These are phyloP conservation scores for Albizia julibrissin DNA, from an alignment of 306 rosid genomes.

Conservation along the genomic window DNA sequence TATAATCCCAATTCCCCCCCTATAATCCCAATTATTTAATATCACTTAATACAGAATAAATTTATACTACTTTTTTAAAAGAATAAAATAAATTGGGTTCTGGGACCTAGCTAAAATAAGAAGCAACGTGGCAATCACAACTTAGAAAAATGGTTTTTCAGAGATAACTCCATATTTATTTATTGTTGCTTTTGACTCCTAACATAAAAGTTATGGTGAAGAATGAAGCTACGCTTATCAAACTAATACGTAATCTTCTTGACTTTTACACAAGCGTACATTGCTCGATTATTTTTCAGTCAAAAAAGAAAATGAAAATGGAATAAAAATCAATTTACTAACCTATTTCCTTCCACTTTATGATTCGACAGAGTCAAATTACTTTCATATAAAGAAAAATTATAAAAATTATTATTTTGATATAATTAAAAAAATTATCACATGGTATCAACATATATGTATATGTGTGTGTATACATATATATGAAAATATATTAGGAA, in stretches of 20 bases:
- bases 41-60: background rate
- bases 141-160: background rate
- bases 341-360: background rate
- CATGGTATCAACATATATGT: too few species aligned
- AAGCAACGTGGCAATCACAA: background rate
- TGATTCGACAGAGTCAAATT: background rate
- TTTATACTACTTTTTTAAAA: too few species aligned
- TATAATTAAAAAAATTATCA: too few species aligned
- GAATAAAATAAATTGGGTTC: too few species aligned
- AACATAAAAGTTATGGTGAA: background rate
- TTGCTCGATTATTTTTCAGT: background rate
- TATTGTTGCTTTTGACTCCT: background rate
- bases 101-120: background rate
- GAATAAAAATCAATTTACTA: background rate
- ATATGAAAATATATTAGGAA: too few species aligned
- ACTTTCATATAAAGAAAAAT: too few species aligned
- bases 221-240: background rate
- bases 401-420: too few species aligned
- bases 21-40: too few species aligned
- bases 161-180: background rate
- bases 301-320: background rate
- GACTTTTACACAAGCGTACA: background rate
- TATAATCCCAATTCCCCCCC: too few species aligned
- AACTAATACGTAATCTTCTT: background rate
- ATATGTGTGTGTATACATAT: too few species aligned